Evolutionary conservation across 164 flowering plant genomes (phyloP), one percentile per base, ranked within the genome.

Genomic region (Stephania japonica): DNA sequence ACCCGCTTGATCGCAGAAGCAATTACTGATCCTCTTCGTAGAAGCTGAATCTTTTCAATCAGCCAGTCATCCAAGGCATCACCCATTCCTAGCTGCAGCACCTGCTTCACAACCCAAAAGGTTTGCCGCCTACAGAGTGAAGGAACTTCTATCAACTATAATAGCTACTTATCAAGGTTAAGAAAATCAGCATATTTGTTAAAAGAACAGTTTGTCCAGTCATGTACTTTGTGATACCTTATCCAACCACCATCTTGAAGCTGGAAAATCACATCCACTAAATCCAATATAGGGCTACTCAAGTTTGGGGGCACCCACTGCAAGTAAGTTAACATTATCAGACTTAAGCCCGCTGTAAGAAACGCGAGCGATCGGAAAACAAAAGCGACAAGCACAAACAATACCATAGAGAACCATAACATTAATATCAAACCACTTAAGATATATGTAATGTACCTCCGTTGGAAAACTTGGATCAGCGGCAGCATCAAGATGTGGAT

Each of bases 1-100:
- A 93, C 59, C 64, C 92, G 85, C 73, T 80, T 86, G 78, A 96
- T 84, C 56, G 83, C 90, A 68, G 97, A 87, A 82, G 99, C 98
- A 84, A 96, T 84, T 13, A 92, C 86, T 21, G 97, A 82, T 50
- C 99, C 99, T 80, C 75, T 85, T 13, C 98, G 90, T 76, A 96
- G 84, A 78, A 81, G 87, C 81, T 87, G 98, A 50, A 96, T 92
- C 88, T 93, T 96, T 81, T 86, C 95, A 75, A 96, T 84, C 72
- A 96, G 76, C 99, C 99, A 96, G 77, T 96, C 99, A 85, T 96
- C 99, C 69, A 96, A 86, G 21, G 99, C 99, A 89, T 96, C 99
- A 70, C 98, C 97, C 99, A 96, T 96, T 73, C 99, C 99, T 66
- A 96, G 81, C 69, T 96, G 99, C 85, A 96, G 79, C n/a, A 96